Conservation (phyloP, 306 rosid species). For the Abrus precatorius region DNA sequence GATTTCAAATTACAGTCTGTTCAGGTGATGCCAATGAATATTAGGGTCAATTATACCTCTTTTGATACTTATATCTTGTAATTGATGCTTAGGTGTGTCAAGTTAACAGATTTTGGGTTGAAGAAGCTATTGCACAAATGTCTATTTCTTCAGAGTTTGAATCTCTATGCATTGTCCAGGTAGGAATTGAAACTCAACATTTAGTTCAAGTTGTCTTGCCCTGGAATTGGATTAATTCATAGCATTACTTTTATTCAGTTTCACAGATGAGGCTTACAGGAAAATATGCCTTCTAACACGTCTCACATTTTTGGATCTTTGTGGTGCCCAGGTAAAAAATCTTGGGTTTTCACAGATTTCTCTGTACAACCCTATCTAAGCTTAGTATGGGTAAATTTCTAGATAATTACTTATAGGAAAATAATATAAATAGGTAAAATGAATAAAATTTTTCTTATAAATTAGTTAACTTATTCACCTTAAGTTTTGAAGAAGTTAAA, state of each 20-base stretch:
- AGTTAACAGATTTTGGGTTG: constrained; percentile 76
- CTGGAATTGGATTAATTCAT: constrained; percentile 38
- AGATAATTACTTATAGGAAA: no score
- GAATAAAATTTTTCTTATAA: no score
- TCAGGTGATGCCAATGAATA: constrained; percentile 13
- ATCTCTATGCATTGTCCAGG: constrained; percentile 89
- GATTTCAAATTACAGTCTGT: constrained; percentile 14
- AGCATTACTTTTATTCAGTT: constrained; percentile 57
- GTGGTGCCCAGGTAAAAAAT: constrained; percentile 86
- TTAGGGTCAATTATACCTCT: constrained; percentile 17
- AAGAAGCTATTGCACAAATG: constrained; percentile 66
- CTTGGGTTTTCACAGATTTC: constrained; percentile 17
- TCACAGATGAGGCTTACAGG: constrained; percentile 79
- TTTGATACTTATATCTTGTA: constrained; percentile 36
- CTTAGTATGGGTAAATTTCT: no score
- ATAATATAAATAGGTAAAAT: no score
- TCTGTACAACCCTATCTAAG: constrained; percentile 26
- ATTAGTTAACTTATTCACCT: no score
- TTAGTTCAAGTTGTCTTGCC: constrained; percentile 29
- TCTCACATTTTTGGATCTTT: constrained; percentile 77
- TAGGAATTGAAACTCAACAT: constrained; percentile 48
- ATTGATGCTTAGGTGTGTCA: constrained; percentile 68
- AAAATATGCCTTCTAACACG: constrained; percentile 60
- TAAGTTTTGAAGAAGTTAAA: no score
- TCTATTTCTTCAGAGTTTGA: constrained; percentile 69